Conservation (phyloP, 2,329 filamentous ascomycete genomes). For the Neopestalotiopsis rosae region DNA sequence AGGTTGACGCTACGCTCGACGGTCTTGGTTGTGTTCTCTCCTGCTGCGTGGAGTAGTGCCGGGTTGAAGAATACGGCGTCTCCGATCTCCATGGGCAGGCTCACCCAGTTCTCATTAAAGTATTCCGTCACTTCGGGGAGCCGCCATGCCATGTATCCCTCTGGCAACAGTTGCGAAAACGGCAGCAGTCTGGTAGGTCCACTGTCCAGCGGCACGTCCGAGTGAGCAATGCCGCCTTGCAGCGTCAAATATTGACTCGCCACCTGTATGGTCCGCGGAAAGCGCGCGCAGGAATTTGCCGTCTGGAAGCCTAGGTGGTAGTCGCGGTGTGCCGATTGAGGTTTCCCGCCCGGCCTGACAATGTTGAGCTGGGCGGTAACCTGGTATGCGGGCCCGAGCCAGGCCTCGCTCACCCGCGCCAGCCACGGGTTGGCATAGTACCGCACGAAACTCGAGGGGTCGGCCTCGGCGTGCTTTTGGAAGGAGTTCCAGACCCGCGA, state of each 20-base stretch:
- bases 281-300: slow-evolving; percentile 47
- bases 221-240: slow-evolving; percentile 68
- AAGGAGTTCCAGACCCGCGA: slow-evolving; percentile 71
- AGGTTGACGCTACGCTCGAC: slow-evolving; percentile 65
- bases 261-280: slow-evolving; percentile 58
- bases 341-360: slow-evolving; percentile 61
- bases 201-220: slow-evolving; percentile 61
- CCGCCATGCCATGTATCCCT: slow-evolving; percentile 64
- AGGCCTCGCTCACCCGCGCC: slow-evolving; percentile 54
- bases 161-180: slow-evolving; percentile 61
- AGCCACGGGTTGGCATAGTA: slow-evolving; percentile 69
- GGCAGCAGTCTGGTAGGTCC: slow-evolving; percentile 67
- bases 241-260: slow-evolving; percentile 64
- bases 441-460: slow-evolving; percentile 56
- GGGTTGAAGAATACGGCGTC: slow-evolving; percentile 71
- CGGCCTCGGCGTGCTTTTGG: slow-evolving; percentile 60
- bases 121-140: slow-evolving; percentile 56
- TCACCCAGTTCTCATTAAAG: slow-evolving; percentile 58
- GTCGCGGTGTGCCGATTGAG: slow-evolving; percentile 65
- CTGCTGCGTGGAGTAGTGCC: slow-evolving; percentile 67
- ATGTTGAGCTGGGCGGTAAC: slow-evolving; percentile 68
- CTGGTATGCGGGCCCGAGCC: slow-evolving; percentile 65
- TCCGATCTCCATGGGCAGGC: slow-evolving; percentile 56
- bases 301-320: slow-evolving; percentile 70
- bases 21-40: slow-evolving; percentile 54